phyloP scores from a whole-genome alignment of 2,329 filamentous ascomycete genomes.

The Ploettnerulaceae sp. region DNA sequence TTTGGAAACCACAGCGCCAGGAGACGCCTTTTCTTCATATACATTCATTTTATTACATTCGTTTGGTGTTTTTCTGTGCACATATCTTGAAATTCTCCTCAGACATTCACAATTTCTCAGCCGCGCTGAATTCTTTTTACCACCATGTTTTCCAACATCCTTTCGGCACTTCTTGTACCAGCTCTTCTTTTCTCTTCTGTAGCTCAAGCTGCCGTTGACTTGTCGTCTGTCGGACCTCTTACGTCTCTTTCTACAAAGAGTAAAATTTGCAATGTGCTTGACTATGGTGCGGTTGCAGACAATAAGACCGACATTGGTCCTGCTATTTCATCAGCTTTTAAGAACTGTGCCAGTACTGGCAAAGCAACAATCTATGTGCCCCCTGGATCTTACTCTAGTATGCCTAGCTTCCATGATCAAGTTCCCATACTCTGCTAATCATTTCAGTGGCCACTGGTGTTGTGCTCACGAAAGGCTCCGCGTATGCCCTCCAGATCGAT shows the following conservation, averaged over 20 bases:
- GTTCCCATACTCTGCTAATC: background rate
- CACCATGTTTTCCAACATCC: constrained; percentile 13
- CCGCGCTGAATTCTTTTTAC: background rate
- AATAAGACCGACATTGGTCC: constrained; percentile 33
- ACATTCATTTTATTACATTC: constrained; percentile 12
- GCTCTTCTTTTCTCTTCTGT: constrained; percentile 14
- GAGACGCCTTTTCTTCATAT: constrained; percentile 15
- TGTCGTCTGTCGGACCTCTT: constrained; percentile 31
- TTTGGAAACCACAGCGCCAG: constrained; percentile 13
- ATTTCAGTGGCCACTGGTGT: constrained; percentile 16
- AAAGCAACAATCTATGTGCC: constrained; percentile 20
- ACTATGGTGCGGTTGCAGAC: constrained; percentile 32
- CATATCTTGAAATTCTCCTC: background rate
- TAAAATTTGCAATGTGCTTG: constrained; percentile 33
- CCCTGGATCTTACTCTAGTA: constrained; percentile 18
- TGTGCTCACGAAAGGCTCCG: constrained; percentile 28
- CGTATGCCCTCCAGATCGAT: constrained; percentile 37
- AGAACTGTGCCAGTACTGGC: constrained; percentile 27
- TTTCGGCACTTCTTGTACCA: constrained; percentile 5
- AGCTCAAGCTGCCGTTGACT: constrained; percentile 11
- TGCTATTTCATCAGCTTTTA: constrained; percentile 31
- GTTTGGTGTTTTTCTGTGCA: background rate
- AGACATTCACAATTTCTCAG: background rate
- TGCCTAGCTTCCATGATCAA: background rate
- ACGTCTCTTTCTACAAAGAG: constrained; percentile 31